A percentile compares a stretch with the other conserved stretches of the same genome.
These are phyloP conservation scores for Teratosphaeria nubilosa DNA, from an alignment of 2,329 filamentous ascomycete species.

Conservation along the genomic window DNA sequence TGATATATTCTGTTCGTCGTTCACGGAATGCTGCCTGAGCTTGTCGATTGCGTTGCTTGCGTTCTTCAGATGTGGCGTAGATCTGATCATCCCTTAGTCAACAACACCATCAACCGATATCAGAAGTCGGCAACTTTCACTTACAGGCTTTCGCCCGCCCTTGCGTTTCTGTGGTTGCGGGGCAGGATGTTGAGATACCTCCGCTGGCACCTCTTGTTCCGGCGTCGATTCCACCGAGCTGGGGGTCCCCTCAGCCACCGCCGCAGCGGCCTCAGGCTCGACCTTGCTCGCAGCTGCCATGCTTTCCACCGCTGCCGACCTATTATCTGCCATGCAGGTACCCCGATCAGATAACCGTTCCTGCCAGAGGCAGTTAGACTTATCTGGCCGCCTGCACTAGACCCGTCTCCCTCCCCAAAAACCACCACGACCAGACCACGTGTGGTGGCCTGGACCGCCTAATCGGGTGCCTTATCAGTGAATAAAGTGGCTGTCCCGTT, in stretches of 20 bases:
- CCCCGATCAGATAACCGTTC: constrained; percentile 17
- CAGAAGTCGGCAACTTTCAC: constrained; percentile 23
- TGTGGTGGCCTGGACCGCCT: background rate
- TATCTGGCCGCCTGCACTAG: constrained; percentile 1
- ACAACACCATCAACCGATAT: background rate
- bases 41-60: constrained; percentile 94
- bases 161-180: constrained; percentile 71
- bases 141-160: constrained; percentile 92
- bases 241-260: constrained; percentile 33
- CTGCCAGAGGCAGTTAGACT: constrained; percentile 19
- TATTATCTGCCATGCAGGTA: constrained; percentile 43
- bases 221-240: constrained; percentile 41
- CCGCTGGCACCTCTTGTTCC: constrained; percentile 33
- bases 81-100: constrained; percentile 55
- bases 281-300: constrained; percentile 38
- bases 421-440: constrained; percentile 5
- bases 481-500: constrained; percentile 1
- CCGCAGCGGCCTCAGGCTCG: constrained; percentile 28
- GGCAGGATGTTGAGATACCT: constrained; percentile 30
- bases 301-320: constrained; percentile 22
- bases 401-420: background rate
- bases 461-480: background rate
- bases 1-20: constrained; percentile 96
- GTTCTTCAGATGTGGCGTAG: constrained; percentile 96
- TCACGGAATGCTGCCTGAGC: constrained; percentile 96